Evolutionary conservation across 805 yeast species (phyloP), one percentile per base, ranked within the genome.

Genomic region (Spathaspora girioi): DNA sequence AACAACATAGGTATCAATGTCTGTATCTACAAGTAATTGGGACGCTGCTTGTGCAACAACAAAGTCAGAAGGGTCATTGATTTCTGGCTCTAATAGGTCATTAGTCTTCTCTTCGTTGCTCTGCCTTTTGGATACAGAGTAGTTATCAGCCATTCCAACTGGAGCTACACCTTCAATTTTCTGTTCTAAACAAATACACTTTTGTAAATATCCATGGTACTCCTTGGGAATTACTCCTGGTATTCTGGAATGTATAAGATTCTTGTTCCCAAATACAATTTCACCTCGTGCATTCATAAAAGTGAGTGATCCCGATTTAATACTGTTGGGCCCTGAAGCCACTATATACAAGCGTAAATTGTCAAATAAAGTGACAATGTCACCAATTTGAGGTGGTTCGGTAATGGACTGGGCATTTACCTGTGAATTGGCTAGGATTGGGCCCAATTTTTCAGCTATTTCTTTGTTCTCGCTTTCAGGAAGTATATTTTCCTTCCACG

Each of bases 221-320:
- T 59, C 47, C 14, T 47, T 35, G 0, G 78, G 76, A 19, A 82
- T 69, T 1, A 81, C 74, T 5, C 65, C 59, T 1, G 92, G 91
- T 10, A 87, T 69, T 45, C 89, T 69, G 29, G 80, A 59, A 38
- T 71, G 69, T 48, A 86, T 74, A 14, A 67, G 63, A 17, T 70
- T 63, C 50, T 75, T 77, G 11, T 78, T 69, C 1, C 73, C 73
- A 66, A 78, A 84, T 2, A 69, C 58, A 14, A 87, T 65, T 44
- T 77, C 81, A 9, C 94, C 94, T 51, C 77, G 77, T 29, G 75
- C 72, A 49, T 79, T 77, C 47, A 83, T 69, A 53, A 83, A 75
- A 0, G 88, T 79, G 57, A 80, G 86, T 31, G 83, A 67, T 23
- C 81, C 79, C 45, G 83, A 84, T 15, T 70, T 69, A 2, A 78